Percentiles rank a stretch among this genome's conserved stretches.
phyloP scores from a whole-genome alignment of 805 yeast species.

The Tetrapisispora fleetii region DNA sequence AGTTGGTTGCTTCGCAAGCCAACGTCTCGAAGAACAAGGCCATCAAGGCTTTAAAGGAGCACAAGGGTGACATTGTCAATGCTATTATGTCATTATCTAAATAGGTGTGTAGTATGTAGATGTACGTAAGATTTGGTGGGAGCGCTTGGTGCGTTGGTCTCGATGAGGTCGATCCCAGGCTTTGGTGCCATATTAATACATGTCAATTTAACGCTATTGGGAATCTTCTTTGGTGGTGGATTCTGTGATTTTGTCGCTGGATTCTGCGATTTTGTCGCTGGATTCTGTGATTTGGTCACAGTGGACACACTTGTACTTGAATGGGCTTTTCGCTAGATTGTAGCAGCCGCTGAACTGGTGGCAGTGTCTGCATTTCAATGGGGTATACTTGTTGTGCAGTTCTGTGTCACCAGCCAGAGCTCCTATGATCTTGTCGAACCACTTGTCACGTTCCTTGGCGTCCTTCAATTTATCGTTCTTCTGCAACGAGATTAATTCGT shows the following conservation, averaged over 20 bases:
- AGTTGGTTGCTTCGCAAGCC: constrained; percentile 84
- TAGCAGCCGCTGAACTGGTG: constrained; percentile 18
- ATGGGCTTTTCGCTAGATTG: constrained; percentile 14
- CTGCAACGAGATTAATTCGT: constrained; percentile 19
- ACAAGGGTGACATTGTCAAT: constrained; percentile 90
- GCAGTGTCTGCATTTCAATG: constrained; percentile 22
- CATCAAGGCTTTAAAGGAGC: constrained; percentile 76
- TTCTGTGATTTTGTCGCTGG: too few relatives aligned
- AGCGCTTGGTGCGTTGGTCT: too few relatives aligned
- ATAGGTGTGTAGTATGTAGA: constrained; percentile 8
- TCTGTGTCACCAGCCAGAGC: constrained; percentile 26
- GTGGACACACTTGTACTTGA: constrained; percentile 21
- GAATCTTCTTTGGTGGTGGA: too few relatives aligned
- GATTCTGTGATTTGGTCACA: constrained; percentile 14
- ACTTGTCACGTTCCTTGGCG: constrained; percentile 23
- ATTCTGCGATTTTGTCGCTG: too few relatives aligned
- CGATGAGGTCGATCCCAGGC: too few relatives aligned
- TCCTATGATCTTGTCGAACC: constrained; percentile 28
- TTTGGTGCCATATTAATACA: not conserved
- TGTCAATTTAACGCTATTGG: not conserved
- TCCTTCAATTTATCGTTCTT: constrained; percentile 6
- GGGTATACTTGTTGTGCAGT: constrained; percentile 6
- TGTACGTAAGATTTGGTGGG: not conserved
- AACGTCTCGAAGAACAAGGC: constrained; percentile 85
- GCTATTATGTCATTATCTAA: constrained; percentile 76